Conservation (phyloP, 257 asterid species). For the Plectranthus barbatus region DNA sequence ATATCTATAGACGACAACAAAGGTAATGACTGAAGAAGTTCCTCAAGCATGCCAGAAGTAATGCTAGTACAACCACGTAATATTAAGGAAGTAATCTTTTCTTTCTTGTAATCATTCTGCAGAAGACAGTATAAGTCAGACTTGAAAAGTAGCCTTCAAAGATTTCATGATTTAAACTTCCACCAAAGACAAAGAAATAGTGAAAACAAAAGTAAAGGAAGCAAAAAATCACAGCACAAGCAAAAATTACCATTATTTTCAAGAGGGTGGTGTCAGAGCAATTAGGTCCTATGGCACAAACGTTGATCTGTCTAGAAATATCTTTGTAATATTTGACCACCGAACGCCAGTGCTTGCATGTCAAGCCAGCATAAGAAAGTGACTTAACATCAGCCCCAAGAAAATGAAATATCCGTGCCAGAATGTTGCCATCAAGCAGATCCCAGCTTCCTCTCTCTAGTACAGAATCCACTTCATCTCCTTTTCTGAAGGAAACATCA, state of each 20-base stretch:
- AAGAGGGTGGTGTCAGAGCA: conserved; percentile 54
- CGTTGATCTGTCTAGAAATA: conserved; percentile 66
- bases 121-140: conserved; percentile 20
- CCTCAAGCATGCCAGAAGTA: conserved; percentile 68
- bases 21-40: conserved; percentile 58
- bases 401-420: conserved; percentile 88
- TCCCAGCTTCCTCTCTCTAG: conserved; percentile 60
- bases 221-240: not conserved
- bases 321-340: conserved; percentile 53
- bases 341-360: conserved; percentile 94
- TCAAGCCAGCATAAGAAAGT: conserved; percentile 56
- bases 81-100: conserved; percentile 59
- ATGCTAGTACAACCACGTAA: conserved; percentile 76
- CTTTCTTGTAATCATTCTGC: conserved; percentile 81
- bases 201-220: not conserved
- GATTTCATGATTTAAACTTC: not conserved
- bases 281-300: conserved; percentile 45
- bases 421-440: conserved; percentile 58
- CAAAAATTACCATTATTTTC: conserved; percentile 57
- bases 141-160: conserved; percentile 2
- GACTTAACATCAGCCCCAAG: conserved; percentile 81
- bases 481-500: conserved; percentile 39
- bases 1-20: conserved; percentile 62
- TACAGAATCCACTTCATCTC: conserved; percentile 28
- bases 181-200: not conserved